These are phyloP conservation scores for Trichoderma reesei DNA, from an alignment of 495 filamentous ascomycete genomes.

Conservation along the genomic window DNA sequence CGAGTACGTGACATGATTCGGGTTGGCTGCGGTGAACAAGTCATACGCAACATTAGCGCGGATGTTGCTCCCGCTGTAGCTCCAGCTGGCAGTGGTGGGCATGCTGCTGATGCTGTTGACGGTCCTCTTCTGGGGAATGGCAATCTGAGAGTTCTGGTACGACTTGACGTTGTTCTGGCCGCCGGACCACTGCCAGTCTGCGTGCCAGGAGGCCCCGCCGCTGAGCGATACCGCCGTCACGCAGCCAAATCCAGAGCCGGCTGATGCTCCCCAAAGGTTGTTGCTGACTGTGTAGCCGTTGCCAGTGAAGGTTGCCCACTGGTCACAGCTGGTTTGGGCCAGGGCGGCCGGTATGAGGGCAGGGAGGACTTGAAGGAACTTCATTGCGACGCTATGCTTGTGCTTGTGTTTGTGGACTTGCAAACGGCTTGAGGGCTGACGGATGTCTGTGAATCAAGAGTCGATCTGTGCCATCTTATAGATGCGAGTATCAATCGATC, in stretches of 20 bases:
- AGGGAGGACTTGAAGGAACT: constrained; percentile 9
- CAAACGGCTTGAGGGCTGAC: background rate
- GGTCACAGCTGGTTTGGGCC: constrained; percentile 25
- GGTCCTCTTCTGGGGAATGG: constrained; percentile 23
- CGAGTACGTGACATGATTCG: constrained; percentile 32
- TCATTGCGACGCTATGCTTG: constrained; percentile 15
- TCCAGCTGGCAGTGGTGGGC: constrained; percentile 30
- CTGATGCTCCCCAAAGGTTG: constrained; percentile 35
- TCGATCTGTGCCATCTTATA: background rate
- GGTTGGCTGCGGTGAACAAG: constrained; percentile 37
- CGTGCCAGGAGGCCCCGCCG: constrained; percentile 27
- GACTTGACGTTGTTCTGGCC: constrained; percentile 34
- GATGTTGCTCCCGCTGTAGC: constrained; percentile 29
- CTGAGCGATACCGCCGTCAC: constrained; percentile 26
- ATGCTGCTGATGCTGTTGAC: constrained; percentile 29
- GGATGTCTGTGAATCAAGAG: background rate
- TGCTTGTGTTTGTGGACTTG: too few species aligned
- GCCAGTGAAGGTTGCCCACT: constrained; percentile 27
- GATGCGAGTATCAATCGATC: background rate
- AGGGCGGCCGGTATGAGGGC: constrained; percentile 11
- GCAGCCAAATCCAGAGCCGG: constrained; percentile 33
- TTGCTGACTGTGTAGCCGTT: constrained; percentile 35
- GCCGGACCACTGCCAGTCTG: constrained; percentile 37
- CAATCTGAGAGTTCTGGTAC: constrained; percentile 29
- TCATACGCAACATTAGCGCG: constrained; percentile 39